Conservation (phyloP, 1,139 yeast genomes). For the Pichia sp. region DNA sequence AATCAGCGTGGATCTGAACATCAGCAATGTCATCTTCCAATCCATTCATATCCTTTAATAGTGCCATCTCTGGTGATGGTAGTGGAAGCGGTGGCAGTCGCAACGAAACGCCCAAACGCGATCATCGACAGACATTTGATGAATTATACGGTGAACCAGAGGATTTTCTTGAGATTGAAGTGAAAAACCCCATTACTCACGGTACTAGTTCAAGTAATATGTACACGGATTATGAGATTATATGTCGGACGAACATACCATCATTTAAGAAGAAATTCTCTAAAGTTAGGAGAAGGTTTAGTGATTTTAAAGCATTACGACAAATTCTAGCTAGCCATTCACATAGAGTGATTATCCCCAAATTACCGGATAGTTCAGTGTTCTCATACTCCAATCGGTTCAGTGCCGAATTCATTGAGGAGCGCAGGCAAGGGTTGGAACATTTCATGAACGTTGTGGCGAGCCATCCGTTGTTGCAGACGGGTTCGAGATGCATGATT, state of each 20-base stretch:
- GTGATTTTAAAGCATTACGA: slow-evolving; percentile 81
- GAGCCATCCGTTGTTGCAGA: slow-evolving; percentile 90
- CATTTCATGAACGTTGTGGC: slow-evolving; percentile 74
- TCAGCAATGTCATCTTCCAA: too few relatives aligned
- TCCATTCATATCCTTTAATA: too few relatives aligned
- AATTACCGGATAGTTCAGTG: slow-evolving; percentile 77
- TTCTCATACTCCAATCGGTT: slow-evolving; percentile 61
- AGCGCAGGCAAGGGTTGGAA: slow-evolving; percentile 77
- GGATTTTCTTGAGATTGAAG: slow-evolving; percentile 88
- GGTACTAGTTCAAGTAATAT: slow-evolving; percentile 47
- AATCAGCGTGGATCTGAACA: too few relatives aligned
- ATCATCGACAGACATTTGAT: slow-evolving; percentile 55
- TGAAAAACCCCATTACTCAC: slow-evolving; percentile 73
- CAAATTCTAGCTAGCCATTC: slow-evolving; percentile 48
- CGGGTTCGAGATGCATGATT: slow-evolving; percentile 76
- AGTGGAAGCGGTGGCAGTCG: too few relatives aligned
- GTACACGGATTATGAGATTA: slow-evolving; percentile 87
- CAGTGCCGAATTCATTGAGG: slow-evolving; percentile 77
- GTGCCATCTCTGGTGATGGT: too few relatives aligned
- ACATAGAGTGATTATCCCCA: slow-evolving; percentile 70
- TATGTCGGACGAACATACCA: slow-evolving; percentile 84
- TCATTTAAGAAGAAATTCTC: slow-evolving; percentile 65
- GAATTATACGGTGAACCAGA: slow-evolving; percentile 94
- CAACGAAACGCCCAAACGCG: slow-evolving; percentile 19
- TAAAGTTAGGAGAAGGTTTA: slow-evolving; percentile 76